phyloP scores from a whole-genome alignment of 2,329 filamentous ascomycete species.

The Hypoxylon sp. region DNA sequence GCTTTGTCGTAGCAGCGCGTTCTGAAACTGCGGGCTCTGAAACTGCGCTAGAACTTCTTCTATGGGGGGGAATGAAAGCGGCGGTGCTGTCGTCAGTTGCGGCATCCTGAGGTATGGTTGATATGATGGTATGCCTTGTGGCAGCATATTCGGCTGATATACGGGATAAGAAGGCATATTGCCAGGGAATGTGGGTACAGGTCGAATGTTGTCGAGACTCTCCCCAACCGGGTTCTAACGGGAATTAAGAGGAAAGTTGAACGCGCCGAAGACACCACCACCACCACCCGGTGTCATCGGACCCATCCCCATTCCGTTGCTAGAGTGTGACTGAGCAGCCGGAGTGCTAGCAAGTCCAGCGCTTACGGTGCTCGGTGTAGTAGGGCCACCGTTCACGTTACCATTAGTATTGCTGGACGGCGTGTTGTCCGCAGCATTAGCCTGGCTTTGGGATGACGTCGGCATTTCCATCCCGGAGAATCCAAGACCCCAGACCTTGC shows the following conservation, averaged over 20 bases:
- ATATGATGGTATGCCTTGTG: not conserved
- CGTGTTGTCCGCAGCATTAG: slow-evolving; percentile 53
- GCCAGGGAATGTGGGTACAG: not conserved
- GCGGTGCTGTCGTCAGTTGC: not conserved
- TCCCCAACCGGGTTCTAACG: slow-evolving; percentile 53
- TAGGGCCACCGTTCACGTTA: slow-evolving; percentile 62
- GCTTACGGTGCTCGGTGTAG: slow-evolving; percentile 78
- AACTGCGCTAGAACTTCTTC: not conserved
- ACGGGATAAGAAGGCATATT: not conserved
- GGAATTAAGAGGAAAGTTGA: slow-evolving; percentile 66
- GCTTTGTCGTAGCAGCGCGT: not conserved
- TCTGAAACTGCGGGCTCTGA: not conserved
- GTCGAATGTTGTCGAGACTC: slow-evolving; percentile 19
- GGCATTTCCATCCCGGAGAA: slow-evolving; percentile 72
- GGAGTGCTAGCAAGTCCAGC: slow-evolving; percentile 66
- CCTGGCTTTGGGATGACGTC: slow-evolving; percentile 45
- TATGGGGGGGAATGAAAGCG: not conserved
- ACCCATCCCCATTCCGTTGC: slow-evolving; percentile 73
- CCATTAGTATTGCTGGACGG: slow-evolving; percentile 61
- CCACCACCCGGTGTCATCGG: slow-evolving; percentile 84
- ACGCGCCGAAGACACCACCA: slow-evolving; percentile 82
- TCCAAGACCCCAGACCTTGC: slow-evolving; percentile 94
- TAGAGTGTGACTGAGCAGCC: slow-evolving; percentile 67
- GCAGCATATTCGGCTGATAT: not conserved
- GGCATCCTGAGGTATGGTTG: not conserved